Percentiles rank a stretch among this genome's conserved stretches.
phyloP scores from a whole-genome alignment of 2,329 filamentous ascomycete species.

The Pyricularia grisea region DNA sequence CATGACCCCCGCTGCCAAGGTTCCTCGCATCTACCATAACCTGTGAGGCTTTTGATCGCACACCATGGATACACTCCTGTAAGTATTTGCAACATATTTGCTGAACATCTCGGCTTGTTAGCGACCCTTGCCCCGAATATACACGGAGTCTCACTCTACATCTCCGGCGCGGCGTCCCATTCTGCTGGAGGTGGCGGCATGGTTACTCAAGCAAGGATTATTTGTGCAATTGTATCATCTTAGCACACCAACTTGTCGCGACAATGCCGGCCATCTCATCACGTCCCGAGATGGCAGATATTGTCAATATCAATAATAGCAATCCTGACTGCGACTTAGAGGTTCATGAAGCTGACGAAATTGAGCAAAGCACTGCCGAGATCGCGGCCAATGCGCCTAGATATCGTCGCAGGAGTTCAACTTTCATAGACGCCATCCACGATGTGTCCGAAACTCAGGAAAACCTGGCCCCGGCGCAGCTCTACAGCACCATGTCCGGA shows the following conservation, averaged over 20 bases:
- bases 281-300: not conserved
- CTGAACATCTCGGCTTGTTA: not conserved
- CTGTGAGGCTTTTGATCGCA: not conserved
- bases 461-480: conserved; percentile 84
- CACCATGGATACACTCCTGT: conserved; percentile 9
- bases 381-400: conserved; percentile 84
- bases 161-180: not conserved
- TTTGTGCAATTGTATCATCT: not conserved
- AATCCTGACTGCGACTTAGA: not conserved
- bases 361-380: conserved; percentile 63
- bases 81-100: not conserved
- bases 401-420: conserved; percentile 87
- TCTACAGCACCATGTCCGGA: conserved; percentile 97
- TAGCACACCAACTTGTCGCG: not conserved
- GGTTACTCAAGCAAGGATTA: not conserved
- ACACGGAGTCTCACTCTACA: not conserved
- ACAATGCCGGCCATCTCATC: not conserved
- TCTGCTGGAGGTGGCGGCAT: not conserved
- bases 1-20: not conserved
- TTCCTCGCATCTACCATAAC: not conserved
- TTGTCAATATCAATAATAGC: not conserved
- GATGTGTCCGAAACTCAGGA: conserved; percentile 68
- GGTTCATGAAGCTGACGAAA: conserved; percentile 18
- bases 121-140: not conserved
- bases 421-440: conserved; percentile 94